Evolutionary conservation across 371 early-diverging fungal genomes (phyloP), one percentile per base, ranked within the genome.

Genomic region (Paramicrosporidium saccamoebae): DNA sequence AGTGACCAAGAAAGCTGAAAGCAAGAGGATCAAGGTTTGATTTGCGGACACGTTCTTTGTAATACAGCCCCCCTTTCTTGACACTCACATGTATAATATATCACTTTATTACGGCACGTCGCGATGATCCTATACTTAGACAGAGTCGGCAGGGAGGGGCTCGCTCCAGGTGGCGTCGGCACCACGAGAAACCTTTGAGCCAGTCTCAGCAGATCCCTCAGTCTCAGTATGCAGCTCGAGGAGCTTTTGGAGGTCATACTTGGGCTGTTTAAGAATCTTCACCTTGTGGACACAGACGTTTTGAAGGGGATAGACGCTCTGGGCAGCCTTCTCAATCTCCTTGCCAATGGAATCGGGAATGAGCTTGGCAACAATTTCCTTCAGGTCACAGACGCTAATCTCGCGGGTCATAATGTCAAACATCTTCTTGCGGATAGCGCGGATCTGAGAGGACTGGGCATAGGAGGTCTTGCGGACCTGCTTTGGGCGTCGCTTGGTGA

Each of bases 361-460:
- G 29, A 98, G 61, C 75, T 96, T 96, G 49, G 61, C 61, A 46
- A 97, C 73, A 19, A 96, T 56, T 44, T 81, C 82, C 61, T 82
- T 77, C 43, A 97, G 56, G 49, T 88, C 86, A 57, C 73, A 64
- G 16, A 62, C 49, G 32, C 59, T 29, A 22, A 82, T 60, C 58
- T 95, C 88, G 30, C 65, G 58, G 38, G 53, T 61, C 55, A 96
- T 74, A 52, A 95, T 68, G 44, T 95, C 95, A 52, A 90, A 82
- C 81, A 96, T 96, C 73, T 90, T 88, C 66, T 95, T 82, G 57
- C 99, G 81, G 56, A 98, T 95, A 42, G 61, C 59, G 38, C 82
- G 81, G 55, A 94, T 81, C 58, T 97, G 95, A 28, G 86, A 54
- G 39, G 64, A 46, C 50, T 75, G 74, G 23, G 95, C 95, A 47